phyloP scores from a whole-genome alignment of 176 grass and related monocot genomes.

The Elymus sibiricus region DNA sequence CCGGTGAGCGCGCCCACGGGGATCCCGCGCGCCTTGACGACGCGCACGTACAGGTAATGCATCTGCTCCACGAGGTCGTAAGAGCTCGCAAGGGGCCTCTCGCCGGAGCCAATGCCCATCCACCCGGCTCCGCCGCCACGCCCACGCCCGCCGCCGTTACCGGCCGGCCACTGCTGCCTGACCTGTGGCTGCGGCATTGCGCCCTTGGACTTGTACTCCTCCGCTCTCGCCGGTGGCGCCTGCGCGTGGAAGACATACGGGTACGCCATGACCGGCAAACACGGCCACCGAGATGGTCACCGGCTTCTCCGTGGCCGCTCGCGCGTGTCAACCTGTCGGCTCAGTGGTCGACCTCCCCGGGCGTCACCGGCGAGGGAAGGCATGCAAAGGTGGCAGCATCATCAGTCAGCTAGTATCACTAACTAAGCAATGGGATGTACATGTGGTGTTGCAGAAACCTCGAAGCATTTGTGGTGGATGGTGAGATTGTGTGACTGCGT shows the following conservation, averaged over 20 bases:
- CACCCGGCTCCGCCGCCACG: neutral
- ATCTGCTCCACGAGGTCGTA: slow-evolving; percentile 85
- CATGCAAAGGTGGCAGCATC: slow-evolving; percentile 23
- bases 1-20: slow-evolving; percentile 27
- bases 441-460: slow-evolving; percentile 27
- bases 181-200: slow-evolving; percentile 21
- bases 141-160: neutral
- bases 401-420: neutral
- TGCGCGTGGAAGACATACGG: slow-evolving; percentile 57
- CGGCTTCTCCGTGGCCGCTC: slow-evolving; percentile 3
- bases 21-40: slow-evolving; percentile 70
- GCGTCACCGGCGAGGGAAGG: slow-evolving; percentile 47
- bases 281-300: neutral
- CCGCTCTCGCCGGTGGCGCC: slow-evolving; percentile 34
- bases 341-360: slow-evolving; percentile 23
- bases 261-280: slow-evolving; percentile 40
- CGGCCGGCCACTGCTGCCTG: slow-evolving; percentile 43
- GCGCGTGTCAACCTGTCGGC: neutral
- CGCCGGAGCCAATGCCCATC: slow-evolving; percentile 19
- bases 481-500: neutral
- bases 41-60: slow-evolving; percentile 76
- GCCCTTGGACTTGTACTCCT: slow-evolving; percentile 52
- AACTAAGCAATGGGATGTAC: slow-evolving; percentile 16
- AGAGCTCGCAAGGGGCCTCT: slow-evolving; percentile 48
- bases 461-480: slow-evolving; percentile 25